Evolutionary conservation across 345 rosid species (phyloP).

Genomic region (Lagerstroemia speciosa): DNA sequence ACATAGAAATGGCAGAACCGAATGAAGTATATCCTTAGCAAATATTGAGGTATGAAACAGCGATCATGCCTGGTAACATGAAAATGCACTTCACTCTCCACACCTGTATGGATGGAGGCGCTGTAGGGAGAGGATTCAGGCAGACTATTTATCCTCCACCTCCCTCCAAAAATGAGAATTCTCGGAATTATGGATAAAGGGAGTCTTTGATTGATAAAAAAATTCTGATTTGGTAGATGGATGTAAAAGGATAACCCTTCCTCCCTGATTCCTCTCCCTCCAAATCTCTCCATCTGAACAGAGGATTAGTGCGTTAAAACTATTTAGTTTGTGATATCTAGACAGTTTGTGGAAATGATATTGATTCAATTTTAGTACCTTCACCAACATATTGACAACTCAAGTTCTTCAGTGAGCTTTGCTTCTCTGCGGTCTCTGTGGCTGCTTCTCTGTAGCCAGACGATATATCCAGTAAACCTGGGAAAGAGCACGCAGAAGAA

Average conservation of each 20-base stretch:
- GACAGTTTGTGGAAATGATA: background rate
- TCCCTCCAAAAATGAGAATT: background rate
- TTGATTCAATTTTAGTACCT: background rate
- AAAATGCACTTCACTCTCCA: background rate
- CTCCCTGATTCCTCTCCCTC: background rate
- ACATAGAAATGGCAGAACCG: background rate
- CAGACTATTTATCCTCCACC: background rate
- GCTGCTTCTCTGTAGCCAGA: conserved; percentile 3
- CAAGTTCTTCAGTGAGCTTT: background rate
- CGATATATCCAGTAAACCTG: conserved; percentile 5
- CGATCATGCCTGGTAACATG: background rate
- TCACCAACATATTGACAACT: background rate
- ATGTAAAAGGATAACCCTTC: background rate
- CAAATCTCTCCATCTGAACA: background rate
- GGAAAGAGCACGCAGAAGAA: background rate
- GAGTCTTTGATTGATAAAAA: background rate
- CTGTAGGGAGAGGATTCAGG: background rate
- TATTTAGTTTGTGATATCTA: background rate
- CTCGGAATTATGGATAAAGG: background rate
- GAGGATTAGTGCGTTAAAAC: background rate
- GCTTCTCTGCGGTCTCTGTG: background rate
- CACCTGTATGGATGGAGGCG: background rate
- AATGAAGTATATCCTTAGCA: background rate
- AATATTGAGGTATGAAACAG: background rate
- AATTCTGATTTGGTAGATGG: background rate